A percentile compares a stretch with the other conserved stretches of the same genome.
phyloP scores from a whole-genome alignment of 352 stramenopile species.

The Phytophthora pseudosyringae region DNA sequence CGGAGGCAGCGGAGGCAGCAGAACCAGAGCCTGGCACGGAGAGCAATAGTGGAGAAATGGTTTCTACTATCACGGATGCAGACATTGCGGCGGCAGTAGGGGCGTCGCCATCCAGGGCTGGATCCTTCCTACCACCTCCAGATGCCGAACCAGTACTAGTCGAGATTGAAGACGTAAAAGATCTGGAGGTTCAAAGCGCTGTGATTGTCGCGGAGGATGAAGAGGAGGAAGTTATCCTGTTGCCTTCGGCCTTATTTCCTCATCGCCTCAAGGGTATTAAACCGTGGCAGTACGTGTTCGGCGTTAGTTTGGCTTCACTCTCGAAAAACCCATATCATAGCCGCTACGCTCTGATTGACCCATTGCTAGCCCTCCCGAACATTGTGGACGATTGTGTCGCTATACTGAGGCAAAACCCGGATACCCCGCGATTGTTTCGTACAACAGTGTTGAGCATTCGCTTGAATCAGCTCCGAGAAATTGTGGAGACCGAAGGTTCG shows the following conservation, averaged over 20 bases:
- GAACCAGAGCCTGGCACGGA: constrained; percentile 27
- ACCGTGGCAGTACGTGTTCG: constrained; percentile 86
- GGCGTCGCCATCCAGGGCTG: constrained; percentile 34
- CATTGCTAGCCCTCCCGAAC: constrained; percentile 74
- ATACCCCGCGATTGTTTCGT: constrained; percentile 80
- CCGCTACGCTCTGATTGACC: constrained; percentile 80
- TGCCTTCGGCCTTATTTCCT: constrained; percentile 63
- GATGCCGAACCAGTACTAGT: constrained; percentile 20
- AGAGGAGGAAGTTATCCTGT: constrained; percentile 48
- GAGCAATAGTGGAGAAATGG: constrained; percentile 29
- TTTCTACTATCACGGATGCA: constrained; percentile 40
- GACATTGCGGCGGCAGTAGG: constrained; percentile 43
- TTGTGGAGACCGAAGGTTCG: constrained; percentile 70
- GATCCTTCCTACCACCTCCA: constrained; percentile 27
- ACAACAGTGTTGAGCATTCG: constrained; percentile 78
- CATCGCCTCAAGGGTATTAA: constrained; percentile 82
- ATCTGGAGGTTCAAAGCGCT: constrained; percentile 20
- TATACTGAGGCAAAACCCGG: constrained; percentile 61
- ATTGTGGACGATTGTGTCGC: constrained; percentile 82
- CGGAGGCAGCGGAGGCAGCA: constrained; percentile 18
- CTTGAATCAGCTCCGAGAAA: constrained; percentile 74
- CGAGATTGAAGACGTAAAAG: constrained; percentile 27
- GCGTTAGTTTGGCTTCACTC: constrained; percentile 73
- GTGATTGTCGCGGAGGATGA: constrained; percentile 19
- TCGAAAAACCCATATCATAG: constrained; percentile 84